Base-by-base conservation (phyloP, 2,329 filamentous ascomycete species). In the Fusarium decemcellulare region DNA sequence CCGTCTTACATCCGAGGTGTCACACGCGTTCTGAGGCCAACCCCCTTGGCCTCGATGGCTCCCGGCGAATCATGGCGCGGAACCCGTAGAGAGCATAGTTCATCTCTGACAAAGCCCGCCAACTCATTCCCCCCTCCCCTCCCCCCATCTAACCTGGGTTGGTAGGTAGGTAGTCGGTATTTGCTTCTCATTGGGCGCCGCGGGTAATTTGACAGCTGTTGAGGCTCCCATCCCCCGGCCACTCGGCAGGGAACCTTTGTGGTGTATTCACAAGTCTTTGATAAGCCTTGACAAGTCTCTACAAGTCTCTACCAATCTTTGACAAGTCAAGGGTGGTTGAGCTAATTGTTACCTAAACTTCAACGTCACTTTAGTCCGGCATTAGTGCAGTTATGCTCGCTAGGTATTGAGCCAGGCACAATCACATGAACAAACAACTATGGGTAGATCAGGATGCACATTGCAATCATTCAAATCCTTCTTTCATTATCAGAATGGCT, bases 401-500 rank as follows among this genome's bases (percentile, higher is more conserved):
- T 23, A 23, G 23, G 23, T 23, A 23, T 34, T 9, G 12, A 34
- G 6, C 23, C 48, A 51, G 36, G 23, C 36, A 37, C 51, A 54
- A 36, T 42, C 39, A 42, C 40, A 56, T 34, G 23, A n/a, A 46
- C 46, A 30, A 34, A 56, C 42, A 44, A 29, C 18, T 11, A 29
- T 34, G 29, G 39, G 16, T 37, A 16, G 37, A 23, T 34, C n/a
- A 34, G 47, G 51, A 46, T 11, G 50, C 40, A 18, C 36, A 27
- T 56, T 37, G 12, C 27, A 68, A 48, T 70, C 54, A 54, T 68
- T 63, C 48, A 57, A 69, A 66, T 62, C 55, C 56, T 64, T 52
- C 56, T 46, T 61, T 74, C 72, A 74, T 74, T 74, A 73, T 48
- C 54, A 54, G 43, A 51, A 18, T 56, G 60, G 30, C 56, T 70